Conservation (phyloP, 1,284 basidiomycete genomes). For the Earliella scabrosa region DNA sequence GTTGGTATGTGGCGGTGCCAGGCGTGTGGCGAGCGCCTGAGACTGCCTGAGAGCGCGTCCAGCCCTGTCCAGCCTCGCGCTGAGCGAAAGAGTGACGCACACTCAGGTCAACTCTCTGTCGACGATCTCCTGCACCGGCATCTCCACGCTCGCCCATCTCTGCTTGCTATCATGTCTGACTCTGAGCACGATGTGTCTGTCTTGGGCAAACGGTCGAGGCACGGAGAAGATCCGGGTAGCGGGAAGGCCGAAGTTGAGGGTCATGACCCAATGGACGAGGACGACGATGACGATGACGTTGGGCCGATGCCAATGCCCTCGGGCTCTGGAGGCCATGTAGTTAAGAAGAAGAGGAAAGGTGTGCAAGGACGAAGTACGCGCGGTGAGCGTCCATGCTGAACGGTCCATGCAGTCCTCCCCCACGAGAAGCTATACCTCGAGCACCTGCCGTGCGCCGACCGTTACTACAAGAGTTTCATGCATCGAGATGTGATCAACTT, state of each 20-base stretch:
- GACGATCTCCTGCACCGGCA: too few species aligned
- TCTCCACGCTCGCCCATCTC: not conserved
- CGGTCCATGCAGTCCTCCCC: slow-evolving; percentile 56
- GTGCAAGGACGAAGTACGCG: slow-evolving; percentile 23
- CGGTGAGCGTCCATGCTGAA: not conserved
- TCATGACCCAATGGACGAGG: slow-evolving; percentile 23
- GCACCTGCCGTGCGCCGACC: slow-evolving; percentile 89
- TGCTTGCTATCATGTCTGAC: slow-evolving; percentile 40
- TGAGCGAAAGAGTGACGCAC: too few species aligned
- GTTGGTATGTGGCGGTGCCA: too few species aligned
- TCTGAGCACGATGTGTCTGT: slow-evolving; percentile 45
- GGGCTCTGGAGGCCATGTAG: slow-evolving; percentile 36
- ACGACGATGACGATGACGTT: slow-evolving; percentile 66
- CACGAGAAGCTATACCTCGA: slow-evolving; percentile 89
- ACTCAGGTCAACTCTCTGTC: too few species aligned
- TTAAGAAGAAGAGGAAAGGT: slow-evolving; percentile 80
- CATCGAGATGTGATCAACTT: slow-evolving; percentile 94
- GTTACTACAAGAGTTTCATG: slow-evolving; percentile 99
- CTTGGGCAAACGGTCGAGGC: slow-evolving; percentile 67
- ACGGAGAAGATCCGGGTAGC: slow-evolving; percentile 36
- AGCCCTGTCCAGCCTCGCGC: too few species aligned
- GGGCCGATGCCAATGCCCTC: slow-evolving; percentile 78
- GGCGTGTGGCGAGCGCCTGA: too few species aligned
- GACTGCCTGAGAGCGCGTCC: too few species aligned
- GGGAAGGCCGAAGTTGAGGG: slow-evolving; percentile 23